These are phyloP conservation scores for Neurospora sp. DNA, from an alignment of 495 filamentous ascomycete species.

Conservation along the genomic window DNA sequence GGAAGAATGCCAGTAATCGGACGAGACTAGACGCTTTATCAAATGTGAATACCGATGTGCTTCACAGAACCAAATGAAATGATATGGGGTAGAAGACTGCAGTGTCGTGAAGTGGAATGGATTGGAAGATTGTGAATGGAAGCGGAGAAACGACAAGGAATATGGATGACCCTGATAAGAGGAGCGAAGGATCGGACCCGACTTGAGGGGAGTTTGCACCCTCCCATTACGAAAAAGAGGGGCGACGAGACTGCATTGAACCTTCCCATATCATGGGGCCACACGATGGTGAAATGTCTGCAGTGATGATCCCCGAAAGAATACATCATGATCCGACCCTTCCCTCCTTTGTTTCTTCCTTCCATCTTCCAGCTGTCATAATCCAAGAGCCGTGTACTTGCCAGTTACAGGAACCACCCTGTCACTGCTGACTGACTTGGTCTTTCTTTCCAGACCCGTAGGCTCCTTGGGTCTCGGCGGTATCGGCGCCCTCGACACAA, in stretches of 20 bases:
- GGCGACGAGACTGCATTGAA: background rate
- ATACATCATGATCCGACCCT: background rate
- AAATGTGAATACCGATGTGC: background rate
- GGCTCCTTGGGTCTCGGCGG: background rate
- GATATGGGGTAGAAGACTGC: background rate
- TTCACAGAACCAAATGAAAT: background rate
- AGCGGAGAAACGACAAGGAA: background rate
- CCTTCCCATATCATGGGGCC: background rate
- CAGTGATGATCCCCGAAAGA: background rate
- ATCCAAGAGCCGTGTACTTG: constrained; percentile 19
- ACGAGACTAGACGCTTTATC: background rate
- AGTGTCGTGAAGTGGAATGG: background rate
- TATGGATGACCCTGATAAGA: background rate
- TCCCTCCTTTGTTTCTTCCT: background rate
- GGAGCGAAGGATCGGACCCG: background rate
- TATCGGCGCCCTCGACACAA: background rate
- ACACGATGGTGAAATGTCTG: background rate
- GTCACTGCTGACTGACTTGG: background rate
- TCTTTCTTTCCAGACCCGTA: constrained; percentile 5
- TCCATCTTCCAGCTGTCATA: constrained; percentile 2
- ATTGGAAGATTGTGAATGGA: background rate
- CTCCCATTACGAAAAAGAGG: background rate
- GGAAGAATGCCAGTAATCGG: background rate
- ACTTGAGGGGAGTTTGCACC: background rate
- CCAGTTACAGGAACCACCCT: constrained; percentile 10